Evolutionary conservation across 1,284 basidiomycete genomes (phyloP), one percentile per base, ranked within the genome.

Genomic region (Tilletia indica): DNA sequence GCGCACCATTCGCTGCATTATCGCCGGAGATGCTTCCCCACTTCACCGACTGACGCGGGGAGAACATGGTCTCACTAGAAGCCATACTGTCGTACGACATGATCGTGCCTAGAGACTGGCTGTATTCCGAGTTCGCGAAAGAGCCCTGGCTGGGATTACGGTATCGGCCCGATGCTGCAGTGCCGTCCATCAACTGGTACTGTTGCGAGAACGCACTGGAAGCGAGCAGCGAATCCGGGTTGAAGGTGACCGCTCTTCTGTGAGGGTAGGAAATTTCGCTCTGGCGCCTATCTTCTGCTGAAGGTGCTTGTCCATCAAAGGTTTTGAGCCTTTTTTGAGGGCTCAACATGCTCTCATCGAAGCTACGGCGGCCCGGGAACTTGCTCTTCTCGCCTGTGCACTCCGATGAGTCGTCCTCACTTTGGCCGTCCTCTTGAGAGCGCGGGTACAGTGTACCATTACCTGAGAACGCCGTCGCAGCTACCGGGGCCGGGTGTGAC

Each of bases 31-130:
- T 14, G 34, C 61, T 64, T 31, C 12, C 38, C 61, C 61, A 64
- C 38, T 64, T 64, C 25, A 42, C 16, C 31, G 31, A 34, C 19
- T 64, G 34, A 39, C 61, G 61, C 4, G 61, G 61, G 19, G 61
- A 64, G 36, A 34, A 38, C 61, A 64, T 64, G 31, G 61, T 64
- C 3, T 64, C 61, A 36, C 36, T 64, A 6, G 61, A 61, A 4
- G 61, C 61, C 61, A 64, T 9, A 38, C 61, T 64, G 61, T 64
- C 38, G 31, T 16, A 64, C 3, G 61, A 38, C 11, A 16, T 38
- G 31, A 39, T 38, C 34, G 31, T 38, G 61, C 38, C 19, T 12
- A 38, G 42, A 39, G 61, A 16, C 12, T 34, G 31, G 34, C 38
- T 11, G 34, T 9, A 19, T 8, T 14, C n/a, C 8, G 61, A 19